phyloP scores from a whole-genome alignment of 1,139 yeast species.

The Suhomyces wounanorum region DNA sequence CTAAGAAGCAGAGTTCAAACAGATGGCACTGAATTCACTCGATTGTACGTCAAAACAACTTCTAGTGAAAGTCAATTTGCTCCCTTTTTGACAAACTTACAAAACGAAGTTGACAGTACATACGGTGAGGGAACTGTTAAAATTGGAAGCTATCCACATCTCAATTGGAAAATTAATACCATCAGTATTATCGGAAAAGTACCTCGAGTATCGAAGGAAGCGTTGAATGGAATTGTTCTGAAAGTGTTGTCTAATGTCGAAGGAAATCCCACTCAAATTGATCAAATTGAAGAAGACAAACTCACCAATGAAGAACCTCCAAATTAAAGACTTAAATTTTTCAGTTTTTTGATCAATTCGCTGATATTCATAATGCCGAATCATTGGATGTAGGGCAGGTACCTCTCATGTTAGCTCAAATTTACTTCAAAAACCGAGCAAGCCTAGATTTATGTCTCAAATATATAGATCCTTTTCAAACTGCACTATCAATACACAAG shows the following conservation, averaged over 20 bases:
- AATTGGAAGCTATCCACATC: slow-evolving; percentile 84
- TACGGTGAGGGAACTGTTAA: slow-evolving; percentile 49
- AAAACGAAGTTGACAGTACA: slow-evolving; percentile 42
- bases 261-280: slow-evolving; percentile 55
- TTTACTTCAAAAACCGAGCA: no score
- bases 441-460: no score
- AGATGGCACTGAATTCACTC: slow-evolving; percentile 30
- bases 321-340: background rate
- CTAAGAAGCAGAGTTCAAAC: slow-evolving; percentile 28
- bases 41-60: slow-evolving; percentile 65
- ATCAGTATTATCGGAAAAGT: slow-evolving; percentile 67
- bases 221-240: slow-evolving; percentile 47
- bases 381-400: background rate
- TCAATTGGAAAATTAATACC: slow-evolving; percentile 61
- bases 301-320: slow-evolving; percentile 14
- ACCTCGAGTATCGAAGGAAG: slow-evolving; percentile 22
- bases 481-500: background rate
- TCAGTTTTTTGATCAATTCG: background rate
- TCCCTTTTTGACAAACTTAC: slow-evolving; percentile 56
- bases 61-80: slow-evolving; percentile 70
- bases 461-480: no score
- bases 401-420: background rate
- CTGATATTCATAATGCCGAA: background rate
- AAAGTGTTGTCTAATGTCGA: slow-evolving; percentile 46
- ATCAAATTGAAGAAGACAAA: slow-evolving; percentile 54